phyloP scores from a whole-genome alignment of 139 green algal genomes.

The Micractinium sp. region DNA sequence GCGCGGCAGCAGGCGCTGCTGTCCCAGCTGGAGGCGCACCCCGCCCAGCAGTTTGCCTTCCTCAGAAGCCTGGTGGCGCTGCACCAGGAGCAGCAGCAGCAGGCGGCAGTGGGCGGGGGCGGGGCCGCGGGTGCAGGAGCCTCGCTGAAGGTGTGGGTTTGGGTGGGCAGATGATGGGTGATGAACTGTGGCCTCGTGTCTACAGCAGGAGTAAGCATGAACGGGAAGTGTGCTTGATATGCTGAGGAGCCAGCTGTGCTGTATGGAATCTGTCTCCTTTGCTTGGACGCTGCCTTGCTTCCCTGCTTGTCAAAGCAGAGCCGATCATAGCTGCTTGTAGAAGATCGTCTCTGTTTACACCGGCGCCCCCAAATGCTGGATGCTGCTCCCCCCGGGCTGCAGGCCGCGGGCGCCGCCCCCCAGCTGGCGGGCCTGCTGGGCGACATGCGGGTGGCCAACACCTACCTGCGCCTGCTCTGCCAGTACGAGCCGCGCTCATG shows the following conservation, averaged over 20 bases:
- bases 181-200: too few relatives aligned
- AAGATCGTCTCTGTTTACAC: neutral
- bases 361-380: neutral
- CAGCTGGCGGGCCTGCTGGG: slow-evolving; percentile 12
- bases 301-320: too few relatives aligned
- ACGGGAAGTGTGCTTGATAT: too few relatives aligned
- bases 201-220: too few relatives aligned
- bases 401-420: neutral
- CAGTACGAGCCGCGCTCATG: slow-evolving; percentile 55
- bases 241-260: neutral
- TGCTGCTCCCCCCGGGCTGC: neutral
- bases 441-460: slow-evolving; percentile 34
- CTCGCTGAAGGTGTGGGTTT: neutral
- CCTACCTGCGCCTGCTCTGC: slow-evolving; percentile 66
- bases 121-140: neutral
- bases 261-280: neutral
- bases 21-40: slow-evolving; percentile 16
- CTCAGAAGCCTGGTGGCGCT: slow-evolving; percentile 28
- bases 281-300: neutral
- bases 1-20: slow-evolving; percentile 45
- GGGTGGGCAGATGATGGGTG: neutral
- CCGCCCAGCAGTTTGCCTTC: slow-evolving; percentile 53
- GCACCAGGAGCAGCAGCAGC: neutral
- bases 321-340: neutral
- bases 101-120: too few relatives aligned